phyloP scores from a whole-genome alignment of 805 yeast genomes.

The Lipomyces lipofer region DNA sequence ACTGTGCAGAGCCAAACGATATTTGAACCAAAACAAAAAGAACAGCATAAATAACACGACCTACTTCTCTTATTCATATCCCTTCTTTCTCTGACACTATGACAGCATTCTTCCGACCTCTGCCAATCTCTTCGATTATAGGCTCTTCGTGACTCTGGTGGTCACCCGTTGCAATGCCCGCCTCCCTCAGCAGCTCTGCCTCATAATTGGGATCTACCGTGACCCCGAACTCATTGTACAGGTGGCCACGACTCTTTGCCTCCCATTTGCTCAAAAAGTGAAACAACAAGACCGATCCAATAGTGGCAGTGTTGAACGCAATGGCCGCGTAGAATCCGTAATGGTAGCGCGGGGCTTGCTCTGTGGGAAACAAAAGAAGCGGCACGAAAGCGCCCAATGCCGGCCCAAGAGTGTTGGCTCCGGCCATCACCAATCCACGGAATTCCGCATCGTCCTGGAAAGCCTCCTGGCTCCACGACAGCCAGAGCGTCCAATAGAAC shows the following conservation, averaged over 20 bases:
- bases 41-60: no score
- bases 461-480: constrained; percentile 61
- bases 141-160: not conserved
- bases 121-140: not conserved
- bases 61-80: not conserved
- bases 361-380: constrained; percentile 45
- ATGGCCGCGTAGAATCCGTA: not conserved
- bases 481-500: constrained; percentile 60
- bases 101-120: not conserved
- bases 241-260: not conserved
- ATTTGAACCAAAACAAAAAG: no score
- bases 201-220: constrained; percentile 3
- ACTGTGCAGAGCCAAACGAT: no score
- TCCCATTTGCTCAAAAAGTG: constrained; percentile 7
- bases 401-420: constrained; percentile 39
- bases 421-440: constrained; percentile 35
- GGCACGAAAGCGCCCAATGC: constrained; percentile 44
- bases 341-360: constrained; percentile 33
- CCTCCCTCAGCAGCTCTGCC: not conserved
- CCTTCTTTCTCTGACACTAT: not conserved
- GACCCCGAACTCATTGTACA: constrained; percentile 10
- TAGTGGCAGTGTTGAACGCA: constrained; percentile 1
- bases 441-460: constrained; percentile 53
- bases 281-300: constrained; percentile 1
- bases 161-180: not conserved